A percentile compares a stretch with the other conserved stretches of the same genome.
phyloP scores from a whole-genome alignment of 257 asterid genomes.

The Primulina huaijiensis region DNA sequence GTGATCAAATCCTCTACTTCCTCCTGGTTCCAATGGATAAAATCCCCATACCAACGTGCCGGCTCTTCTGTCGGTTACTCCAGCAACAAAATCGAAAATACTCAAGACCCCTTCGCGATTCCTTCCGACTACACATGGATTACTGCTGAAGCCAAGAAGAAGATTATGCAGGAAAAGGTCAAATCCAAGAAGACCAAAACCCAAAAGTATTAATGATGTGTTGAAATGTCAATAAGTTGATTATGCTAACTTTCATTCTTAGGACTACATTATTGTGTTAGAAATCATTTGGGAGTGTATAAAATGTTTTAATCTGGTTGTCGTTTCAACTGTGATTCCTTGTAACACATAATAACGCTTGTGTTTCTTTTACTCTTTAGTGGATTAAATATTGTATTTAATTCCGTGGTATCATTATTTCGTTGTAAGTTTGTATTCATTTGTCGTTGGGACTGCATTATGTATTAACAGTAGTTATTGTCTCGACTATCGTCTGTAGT shows the following conservation, averaged over 20 bases:
- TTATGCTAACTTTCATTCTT: not conserved
- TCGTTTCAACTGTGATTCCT: not conserved
- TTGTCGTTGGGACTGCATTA: too few relatives aligned
- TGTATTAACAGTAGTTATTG: not conserved
- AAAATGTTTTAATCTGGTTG: too few relatives aligned
- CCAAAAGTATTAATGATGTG: conserved; percentile 33
- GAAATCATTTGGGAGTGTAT: not conserved
- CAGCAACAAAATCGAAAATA: conserved; percentile 54
- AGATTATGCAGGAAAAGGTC: conserved; percentile 80
- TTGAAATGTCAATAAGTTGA: not conserved
- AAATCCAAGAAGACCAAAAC: conserved; percentile 65
- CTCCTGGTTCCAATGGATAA: conserved; percentile 97
- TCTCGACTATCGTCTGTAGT: not conserved
- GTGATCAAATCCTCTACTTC: conserved; percentile 49
- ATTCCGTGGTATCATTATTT: not conserved
- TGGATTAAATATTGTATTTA: not conserved
- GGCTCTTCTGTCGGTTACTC: conserved; percentile 52
- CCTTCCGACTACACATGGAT: conserved; percentile 81
- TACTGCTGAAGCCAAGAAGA: conserved; percentile 83
- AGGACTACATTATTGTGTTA: not conserved
- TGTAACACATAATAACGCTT: not conserved
- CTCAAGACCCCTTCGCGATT: conserved; percentile 74
- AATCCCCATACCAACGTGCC: conserved; percentile 67
- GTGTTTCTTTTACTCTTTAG: not conserved
- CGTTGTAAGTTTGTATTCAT: not conserved